These are phyloP conservation scores for Crucihimalaya himalaica DNA, from an alignment of 345 rosid genomes.

Conservation along the genomic window DNA sequence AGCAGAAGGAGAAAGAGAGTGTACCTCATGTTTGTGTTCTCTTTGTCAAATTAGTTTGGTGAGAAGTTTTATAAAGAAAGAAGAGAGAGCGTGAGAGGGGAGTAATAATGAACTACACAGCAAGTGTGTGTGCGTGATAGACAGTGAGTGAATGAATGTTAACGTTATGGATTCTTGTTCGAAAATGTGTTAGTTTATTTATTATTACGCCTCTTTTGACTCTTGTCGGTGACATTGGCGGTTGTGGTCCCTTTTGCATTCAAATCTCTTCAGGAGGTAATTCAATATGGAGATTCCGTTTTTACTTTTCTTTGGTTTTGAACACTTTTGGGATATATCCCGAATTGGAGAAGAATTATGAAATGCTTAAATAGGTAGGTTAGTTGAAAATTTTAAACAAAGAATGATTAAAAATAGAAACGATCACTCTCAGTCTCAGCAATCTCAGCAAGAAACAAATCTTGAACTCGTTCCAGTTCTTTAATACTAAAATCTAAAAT, in stretches of 20 bases:
- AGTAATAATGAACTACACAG: conserved; percentile 28
- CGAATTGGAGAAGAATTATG: no score
- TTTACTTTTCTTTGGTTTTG: neutral
- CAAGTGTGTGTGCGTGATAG: conserved; percentile 37
- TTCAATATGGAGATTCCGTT: conserved; percentile 11
- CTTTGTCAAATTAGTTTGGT: conserved; percentile 17
- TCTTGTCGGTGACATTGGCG: conserved; percentile 39
- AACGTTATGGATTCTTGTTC: conserved; percentile 39
- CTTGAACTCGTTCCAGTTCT: conserved; percentile 30
- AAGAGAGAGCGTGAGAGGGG: conserved; percentile 29
- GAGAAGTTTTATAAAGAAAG: conserved; percentile 16
- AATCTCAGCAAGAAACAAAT: conserved; percentile 41
- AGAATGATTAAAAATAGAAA: neutral
- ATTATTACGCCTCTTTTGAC: conserved; percentile 34
- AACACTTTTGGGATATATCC: neutral
- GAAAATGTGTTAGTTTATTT: conserved; percentile 39
- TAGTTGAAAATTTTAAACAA: neutral
- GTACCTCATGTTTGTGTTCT: conserved; percentile 30
- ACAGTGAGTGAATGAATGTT: conserved; percentile 33
- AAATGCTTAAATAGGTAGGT: neutral
- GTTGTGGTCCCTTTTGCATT: conserved; percentile 40
- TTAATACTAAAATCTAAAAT: neutral
- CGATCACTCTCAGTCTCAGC: conserved; percentile 19
- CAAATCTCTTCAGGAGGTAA: conserved; percentile 23
- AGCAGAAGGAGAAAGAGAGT: conserved; percentile 26